phyloP scores from a whole-genome alignment of 192 early-diverging fungal species.

The Diversispora eburnea region DNA sequence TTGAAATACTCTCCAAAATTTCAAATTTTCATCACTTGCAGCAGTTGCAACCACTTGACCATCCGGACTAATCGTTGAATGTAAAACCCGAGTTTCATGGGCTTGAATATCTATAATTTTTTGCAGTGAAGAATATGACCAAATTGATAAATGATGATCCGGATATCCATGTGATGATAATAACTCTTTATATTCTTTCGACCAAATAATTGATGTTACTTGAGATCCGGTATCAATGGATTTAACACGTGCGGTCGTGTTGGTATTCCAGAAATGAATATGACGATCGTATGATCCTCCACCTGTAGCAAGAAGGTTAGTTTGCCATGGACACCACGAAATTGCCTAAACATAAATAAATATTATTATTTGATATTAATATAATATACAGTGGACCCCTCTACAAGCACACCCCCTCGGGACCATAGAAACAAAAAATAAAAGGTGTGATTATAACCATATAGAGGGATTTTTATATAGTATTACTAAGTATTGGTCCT shows the following conservation, averaged over 20 bases:
- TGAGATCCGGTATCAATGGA: conserved; percentile 81
- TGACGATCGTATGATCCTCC: conserved; percentile 87
- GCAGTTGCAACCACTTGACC: conserved; percentile 89
- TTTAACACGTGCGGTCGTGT: conserved; percentile 56
- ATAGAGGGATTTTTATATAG: too few relatives aligned
- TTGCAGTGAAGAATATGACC: conserved; percentile 73
- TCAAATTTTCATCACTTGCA: conserved; percentile 89
- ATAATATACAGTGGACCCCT: too few relatives aligned
- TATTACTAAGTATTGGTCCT: too few relatives aligned
- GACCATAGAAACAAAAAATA: too few relatives aligned
- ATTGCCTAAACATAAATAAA: conserved; percentile 61
- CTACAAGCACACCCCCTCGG: too few relatives aligned
- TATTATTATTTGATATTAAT: too few relatives aligned
- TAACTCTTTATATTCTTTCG: conserved; percentile 77
- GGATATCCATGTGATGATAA: conserved; percentile 91
- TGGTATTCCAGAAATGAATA: conserved; percentile 91
- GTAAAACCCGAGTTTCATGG: conserved; percentile 84
- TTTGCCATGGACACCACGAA: conserved; percentile 94
- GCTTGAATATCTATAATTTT: conserved; percentile 72
- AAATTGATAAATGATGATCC: conserved; percentile 80
- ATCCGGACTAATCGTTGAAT: conserved; percentile 87
- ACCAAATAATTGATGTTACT: conserved; percentile 92
- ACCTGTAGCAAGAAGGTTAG: conserved; percentile 79
- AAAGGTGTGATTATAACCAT: too few relatives aligned
- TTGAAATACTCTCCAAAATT: conserved; percentile 94